Percentiles rank a stretch among this genome's conserved stretches.
These are phyloP conservation scores for Cordyceps fumosorosea DNA, from an alignment of 2,329 filamentous ascomycete species.

Conservation along the genomic window DNA sequence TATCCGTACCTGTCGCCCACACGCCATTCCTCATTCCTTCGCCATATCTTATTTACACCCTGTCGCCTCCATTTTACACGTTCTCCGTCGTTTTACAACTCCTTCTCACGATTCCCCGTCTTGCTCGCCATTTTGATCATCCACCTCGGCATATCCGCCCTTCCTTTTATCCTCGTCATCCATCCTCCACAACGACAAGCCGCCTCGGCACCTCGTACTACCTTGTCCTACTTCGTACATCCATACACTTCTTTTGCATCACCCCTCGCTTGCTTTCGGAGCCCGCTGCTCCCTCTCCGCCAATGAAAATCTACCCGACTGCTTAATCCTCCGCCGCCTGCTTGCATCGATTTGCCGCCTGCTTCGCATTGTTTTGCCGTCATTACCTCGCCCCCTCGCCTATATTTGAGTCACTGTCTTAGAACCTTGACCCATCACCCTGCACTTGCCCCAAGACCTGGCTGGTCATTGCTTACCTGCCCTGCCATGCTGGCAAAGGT, in stretches of 20 bases:
- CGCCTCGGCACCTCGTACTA: background rate
- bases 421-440: conserved; percentile 1
- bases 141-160: background rate
- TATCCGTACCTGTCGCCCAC: background rate
- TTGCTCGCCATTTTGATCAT: background rate
- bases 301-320: background rate
- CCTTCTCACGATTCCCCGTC: no score
- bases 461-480: conserved; percentile 1
- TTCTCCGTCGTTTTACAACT: background rate
- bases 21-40: background rate
- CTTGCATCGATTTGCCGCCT: background rate
- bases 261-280: background rate
- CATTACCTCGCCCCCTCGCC: conserved; percentile 6
- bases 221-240: background rate
- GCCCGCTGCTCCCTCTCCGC: background rate
- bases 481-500: conserved; percentile 7
- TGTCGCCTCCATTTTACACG: background rate
- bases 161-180: background rate
- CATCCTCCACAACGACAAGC: background rate
- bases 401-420: conserved; percentile 12
- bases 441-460: background rate
- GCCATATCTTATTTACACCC: conserved; percentile 9
- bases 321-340: background rate
- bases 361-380: background rate
- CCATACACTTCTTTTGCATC: background rate